Base-by-base conservation (phyloP, 1,284 basidiomycete genomes). In the Trametes polyzona region DNA sequence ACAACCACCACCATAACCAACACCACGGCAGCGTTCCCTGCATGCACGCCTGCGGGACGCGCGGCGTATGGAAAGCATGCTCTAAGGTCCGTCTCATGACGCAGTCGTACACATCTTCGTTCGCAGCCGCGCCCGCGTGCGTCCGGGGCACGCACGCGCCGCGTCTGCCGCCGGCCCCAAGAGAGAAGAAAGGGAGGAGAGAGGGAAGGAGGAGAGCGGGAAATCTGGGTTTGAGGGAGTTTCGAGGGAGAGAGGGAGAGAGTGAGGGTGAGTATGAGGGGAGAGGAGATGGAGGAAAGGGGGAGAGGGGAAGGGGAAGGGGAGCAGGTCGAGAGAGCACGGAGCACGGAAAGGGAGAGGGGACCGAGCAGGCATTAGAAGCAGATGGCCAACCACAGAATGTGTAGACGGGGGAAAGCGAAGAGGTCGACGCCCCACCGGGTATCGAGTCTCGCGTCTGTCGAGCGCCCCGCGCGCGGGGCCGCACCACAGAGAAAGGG, bases 81-180 rank as follows among this genome's bases (percentile, higher is more conserved):
- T n/a, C n/a, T n/a, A n/a, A n/a, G n/a, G n/a, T n/a, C n/a, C n/a
- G n/a, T n/a, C n/a, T n/a, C n/a, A n/a, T n/a, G n/a, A n/a, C n/a
- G n/a, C n/a, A n/a, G 30, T 32, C 33, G 33, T 35, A 35, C 11
- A 12, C n/a, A n/a, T n/a, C n/a, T n/a, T 35, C 42, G 9, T 14
- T 19, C 24, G 30, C 23, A 11, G 16, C n/a, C 23, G 21, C 19
- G 23, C 41, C 19, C 10, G 14, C 36, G 29, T 27, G 19, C 43
- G 48, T 27, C 19, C 14, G 24, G 9, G 19, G 14, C 48, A 44
- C 40, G 41, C 11, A 36, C 43, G 43, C 11, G 27, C 35, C 10
- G n/a, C 23, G 30, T n/a, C 26, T 36, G 24, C 52, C 51, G 33
- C 35, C 42, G 19, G 37, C 32, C 57, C 51, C 40, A 49, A 19